These are phyloP conservation scores for Coemansia sp. DNA, from an alignment of 192 early-diverging fungal species.

Conservation along the genomic window DNA sequence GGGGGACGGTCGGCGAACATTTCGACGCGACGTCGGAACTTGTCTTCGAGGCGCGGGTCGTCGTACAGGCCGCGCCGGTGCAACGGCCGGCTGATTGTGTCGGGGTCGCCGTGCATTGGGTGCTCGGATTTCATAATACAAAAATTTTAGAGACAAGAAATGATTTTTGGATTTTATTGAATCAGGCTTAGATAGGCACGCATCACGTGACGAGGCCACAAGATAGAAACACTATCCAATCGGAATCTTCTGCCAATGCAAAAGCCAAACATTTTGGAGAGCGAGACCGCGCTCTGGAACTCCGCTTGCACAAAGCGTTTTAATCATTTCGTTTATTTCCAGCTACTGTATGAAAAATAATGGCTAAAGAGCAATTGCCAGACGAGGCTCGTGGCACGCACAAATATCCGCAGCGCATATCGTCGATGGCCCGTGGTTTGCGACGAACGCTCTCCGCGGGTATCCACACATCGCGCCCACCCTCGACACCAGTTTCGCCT, in stretches of 20 bases:
- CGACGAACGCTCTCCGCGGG: background rate
- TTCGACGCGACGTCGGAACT: slow-evolving; percentile 46
- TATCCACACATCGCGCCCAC: no score
- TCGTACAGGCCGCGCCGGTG: slow-evolving; percentile 42
- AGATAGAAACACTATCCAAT: background rate
- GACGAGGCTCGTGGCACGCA: background rate
- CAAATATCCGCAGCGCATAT: background rate
- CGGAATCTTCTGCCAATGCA: no score
- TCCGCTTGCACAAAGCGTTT: background rate
- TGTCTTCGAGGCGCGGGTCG: slow-evolving; percentile 37
- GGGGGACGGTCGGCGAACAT: slow-evolving; percentile 36
- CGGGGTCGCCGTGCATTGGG: background rate
- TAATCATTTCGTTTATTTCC: background rate
- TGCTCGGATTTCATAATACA: background rate
- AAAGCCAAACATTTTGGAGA: no score
- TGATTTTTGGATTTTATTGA: background rate
- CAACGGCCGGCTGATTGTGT: slow-evolving; percentile 30
- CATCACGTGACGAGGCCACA: background rate
- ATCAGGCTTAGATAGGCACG: background rate
- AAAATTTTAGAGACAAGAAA: background rate
- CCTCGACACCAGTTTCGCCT: no score
- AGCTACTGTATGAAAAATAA: background rate
- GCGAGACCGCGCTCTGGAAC: no score
- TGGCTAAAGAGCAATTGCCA: background rate
- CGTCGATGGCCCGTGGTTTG: background rate